Base-by-base conservation (phyloP, 2,329 filamentous ascomycete genomes). In the Cyphellophora europaea region DNA sequence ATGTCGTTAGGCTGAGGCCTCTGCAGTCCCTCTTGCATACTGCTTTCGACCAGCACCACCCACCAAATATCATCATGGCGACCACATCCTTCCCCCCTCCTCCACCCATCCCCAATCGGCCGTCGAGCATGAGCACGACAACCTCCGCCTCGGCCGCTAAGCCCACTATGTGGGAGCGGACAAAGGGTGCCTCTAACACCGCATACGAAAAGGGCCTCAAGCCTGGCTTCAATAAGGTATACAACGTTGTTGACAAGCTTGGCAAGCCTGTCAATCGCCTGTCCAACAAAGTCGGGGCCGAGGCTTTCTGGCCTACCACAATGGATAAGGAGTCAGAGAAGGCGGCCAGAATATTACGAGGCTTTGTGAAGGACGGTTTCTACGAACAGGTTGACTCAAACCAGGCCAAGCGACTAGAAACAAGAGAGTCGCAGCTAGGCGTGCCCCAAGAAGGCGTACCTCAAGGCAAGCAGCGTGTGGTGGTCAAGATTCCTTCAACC, bases 311-410 rank as follows among this genome's bases (percentile, higher is more conserved):
- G 83, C 86, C 86, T 3, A 81, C 82, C 19, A 82, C 79, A 1
- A 67, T 94, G 33, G 88, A 94, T 55, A 80, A 82, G 48, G 88
- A 95, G 66, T 83, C 82, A 59, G 85, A 94, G 61, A 94, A 94
- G 63, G 84, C 87, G 30, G 86, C 87, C 40, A 72, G 86, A 37
- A 94, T 94, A 42, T 61, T 95, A 33, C 82, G 86, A 55, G 89
- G 83, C 19, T 95, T 95, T 61, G 93, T 86, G 67, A 84, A 77
- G 59, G 77, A 82, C 69, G 79, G 79, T 8, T 82, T 82, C 57
- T 80, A 81, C 53, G 62, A 69, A 15, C 67, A 79, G 45, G 63
- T 71, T 42, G 62, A 68, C 47, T 64, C 71, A 27, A 69, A 77
- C 41, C 61, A 71, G 43, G 63, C 65, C 30, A 57, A 65, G 13